These are phyloP conservation scores for Metroxylon sagu DNA, from an alignment of 176 grass and related monocot species.

Conservation along the genomic window DNA sequence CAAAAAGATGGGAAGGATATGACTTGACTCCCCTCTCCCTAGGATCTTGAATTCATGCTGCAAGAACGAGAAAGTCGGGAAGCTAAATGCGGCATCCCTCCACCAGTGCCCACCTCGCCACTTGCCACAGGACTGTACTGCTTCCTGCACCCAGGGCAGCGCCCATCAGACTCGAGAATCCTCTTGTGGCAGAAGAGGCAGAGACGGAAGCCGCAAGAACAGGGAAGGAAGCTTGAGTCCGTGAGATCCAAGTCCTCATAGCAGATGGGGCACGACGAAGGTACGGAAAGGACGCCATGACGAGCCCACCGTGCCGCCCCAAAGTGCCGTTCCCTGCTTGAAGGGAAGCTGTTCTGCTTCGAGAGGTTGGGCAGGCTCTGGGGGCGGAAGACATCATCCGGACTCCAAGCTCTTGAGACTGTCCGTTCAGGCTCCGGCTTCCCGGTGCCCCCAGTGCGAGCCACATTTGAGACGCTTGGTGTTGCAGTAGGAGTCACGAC, in stretches of 20 bases:
- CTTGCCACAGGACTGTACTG: conserved; percentile 45
- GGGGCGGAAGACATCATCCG: conserved; percentile 70
- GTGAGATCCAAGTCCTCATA: conserved; percentile 79
- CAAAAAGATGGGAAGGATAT: conserved; percentile 22
- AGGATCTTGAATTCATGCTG: conserved; percentile 79
- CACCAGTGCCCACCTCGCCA: conserved; percentile 22
- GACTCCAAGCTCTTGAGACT: conserved; percentile 60
- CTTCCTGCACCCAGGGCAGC: conserved; percentile 94
- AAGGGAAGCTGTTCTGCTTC: conserved; percentile 68
- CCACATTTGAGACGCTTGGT: neutral
- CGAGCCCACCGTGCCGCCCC: conserved; percentile 26
- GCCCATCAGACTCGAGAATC: conserved; percentile 74
- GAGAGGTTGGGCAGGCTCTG: conserved; percentile 76
- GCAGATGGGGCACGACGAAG: conserved; percentile 80
- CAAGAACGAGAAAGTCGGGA: conserved; percentile 53
- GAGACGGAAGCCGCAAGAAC: conserved; percentile 73
- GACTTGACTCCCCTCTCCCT: conserved; percentile 27
- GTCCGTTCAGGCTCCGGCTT: conserved; percentile 29
- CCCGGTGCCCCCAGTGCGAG: conserved; percentile 1
- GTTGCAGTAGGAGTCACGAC: conserved; percentile 1
- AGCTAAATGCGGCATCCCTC: conserved; percentile 27
- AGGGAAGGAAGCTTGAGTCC: conserved; percentile 82
- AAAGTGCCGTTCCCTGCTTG: conserved; percentile 25
- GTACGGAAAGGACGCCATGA: conserved; percentile 36
- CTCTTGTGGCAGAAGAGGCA: conserved; percentile 97